These are phyloP conservation scores for Trichoderma afroharzianum DNA, from an alignment of 2,329 filamentous ascomycete species.

Conservation along the genomic window DNA sequence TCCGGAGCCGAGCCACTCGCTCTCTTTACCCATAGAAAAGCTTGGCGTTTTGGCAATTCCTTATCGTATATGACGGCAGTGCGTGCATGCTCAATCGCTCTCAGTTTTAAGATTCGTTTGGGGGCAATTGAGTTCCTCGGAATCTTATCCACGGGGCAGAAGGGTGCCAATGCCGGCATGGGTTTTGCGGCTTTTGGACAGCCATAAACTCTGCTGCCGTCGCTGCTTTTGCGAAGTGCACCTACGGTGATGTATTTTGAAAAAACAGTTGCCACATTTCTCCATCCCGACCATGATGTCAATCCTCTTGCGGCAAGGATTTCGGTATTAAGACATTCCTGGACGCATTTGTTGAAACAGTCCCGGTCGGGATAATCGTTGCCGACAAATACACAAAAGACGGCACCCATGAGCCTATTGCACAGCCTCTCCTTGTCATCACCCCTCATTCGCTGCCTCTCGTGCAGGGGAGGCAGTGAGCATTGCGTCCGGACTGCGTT, in stretches of 20 bases:
- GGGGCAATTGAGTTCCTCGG: accelerated
- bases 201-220: background rate
- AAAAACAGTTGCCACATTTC: background rate
- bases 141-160: background rate
- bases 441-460: background rate
- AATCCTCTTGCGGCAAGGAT: background rate
- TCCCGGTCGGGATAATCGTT: accelerated
- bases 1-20: background rate
- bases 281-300: background rate
- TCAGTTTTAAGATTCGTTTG: background rate
- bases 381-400: background rate
- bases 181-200: background rate
- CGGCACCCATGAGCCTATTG: background rate
- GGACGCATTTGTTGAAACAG: background rate
- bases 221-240: background rate
- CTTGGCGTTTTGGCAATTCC: accelerated
- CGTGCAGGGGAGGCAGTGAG: background rate
- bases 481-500: background rate
- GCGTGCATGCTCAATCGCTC: background rate
- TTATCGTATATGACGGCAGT: background rate
- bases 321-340: background rate
- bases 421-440: background rate
- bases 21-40: background rate
- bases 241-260: background rate
- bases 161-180: background rate